Conservation (phyloP, 2,329 filamentous ascomycete species). For the Fusarium secorum region DNA sequence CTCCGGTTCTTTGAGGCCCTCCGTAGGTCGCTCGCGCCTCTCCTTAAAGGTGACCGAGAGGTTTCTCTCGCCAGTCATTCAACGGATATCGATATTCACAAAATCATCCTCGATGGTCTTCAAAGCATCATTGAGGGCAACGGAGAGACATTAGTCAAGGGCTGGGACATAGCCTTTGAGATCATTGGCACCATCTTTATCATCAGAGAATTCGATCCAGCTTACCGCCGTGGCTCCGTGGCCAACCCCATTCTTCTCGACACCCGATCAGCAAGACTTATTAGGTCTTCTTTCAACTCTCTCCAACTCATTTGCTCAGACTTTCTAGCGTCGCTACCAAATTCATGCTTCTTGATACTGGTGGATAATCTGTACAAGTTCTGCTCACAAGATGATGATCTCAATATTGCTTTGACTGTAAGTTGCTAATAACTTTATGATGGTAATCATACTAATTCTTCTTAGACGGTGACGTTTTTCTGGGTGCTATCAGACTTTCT, state of each 20-base stretch:
- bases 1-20: slow-evolving; percentile 74
- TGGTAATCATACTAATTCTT: not conserved
- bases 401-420: slow-evolving; percentile 94
- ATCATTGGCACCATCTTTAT: slow-evolving; percentile 85
- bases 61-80: slow-evolving; percentile 65
- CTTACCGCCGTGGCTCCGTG: slow-evolving; percentile 44
- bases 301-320: slow-evolving; percentile 94
- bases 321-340: slow-evolving; percentile 78
- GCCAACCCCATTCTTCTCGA: slow-evolving; percentile 50
- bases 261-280: slow-evolving; percentile 74
- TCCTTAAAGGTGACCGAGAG: slow-evolving; percentile 63
- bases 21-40: slow-evolving; percentile 61
- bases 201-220: slow-evolving; percentile 47
- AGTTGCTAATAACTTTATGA: slow-evolving; percentile 38
- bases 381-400: slow-evolving; percentile 85
- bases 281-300: slow-evolving; percentile 87
- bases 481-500: slow-evolving; percentile 95
- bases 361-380: slow-evolving; percentile 91
- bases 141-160: slow-evolving; percentile 81
- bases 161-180: slow-evolving; percentile 87
- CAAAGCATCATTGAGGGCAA: slow-evolving; percentile 86
- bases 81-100: slow-evolving; percentile 81
- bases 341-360: slow-evolving; percentile 76
- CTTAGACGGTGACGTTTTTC: slow-evolving; percentile 87
- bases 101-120: slow-evolving; percentile 78